A percentile compares a stretch with the other conserved stretches of the same genome.
Conservation (phyloP, 352 stramenopile species). For the Elongisporangium prolatum region DNA sequence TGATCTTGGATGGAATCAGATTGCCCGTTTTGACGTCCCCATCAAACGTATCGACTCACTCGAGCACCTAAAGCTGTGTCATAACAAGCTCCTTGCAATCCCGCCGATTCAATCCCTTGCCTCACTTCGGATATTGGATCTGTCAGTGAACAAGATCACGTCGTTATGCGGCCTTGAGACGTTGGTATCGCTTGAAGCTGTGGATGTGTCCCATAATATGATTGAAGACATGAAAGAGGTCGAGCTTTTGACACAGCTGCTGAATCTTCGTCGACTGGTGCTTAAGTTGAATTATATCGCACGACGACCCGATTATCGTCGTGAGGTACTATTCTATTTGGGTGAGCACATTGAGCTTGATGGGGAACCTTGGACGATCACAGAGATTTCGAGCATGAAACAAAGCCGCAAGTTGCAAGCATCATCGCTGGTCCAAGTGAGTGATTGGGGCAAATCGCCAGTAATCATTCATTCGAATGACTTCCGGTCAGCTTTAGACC, state of each 20-base stretch:
- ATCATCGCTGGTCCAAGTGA: constrained; percentile 1
- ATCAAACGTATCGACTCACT: constrained; percentile 42
- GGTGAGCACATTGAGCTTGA: constrained; percentile 65
- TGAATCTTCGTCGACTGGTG: constrained; percentile 34
- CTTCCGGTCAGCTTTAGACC: not conserved
- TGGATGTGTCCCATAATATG: constrained; percentile 74
- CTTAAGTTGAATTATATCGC: constrained; percentile 77
- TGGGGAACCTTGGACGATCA: constrained; percentile 43
- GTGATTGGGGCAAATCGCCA: constrained; percentile 5
- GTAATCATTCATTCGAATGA: not conserved
- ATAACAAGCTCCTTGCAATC: constrained; percentile 52
- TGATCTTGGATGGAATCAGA: constrained; percentile 74
- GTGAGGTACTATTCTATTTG: constrained; percentile 79
- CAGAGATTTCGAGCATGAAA: constrained; percentile 73
- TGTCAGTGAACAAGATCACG: constrained; percentile 61
- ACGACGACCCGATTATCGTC: constrained; percentile 63
- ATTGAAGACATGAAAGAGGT: constrained; percentile 50
- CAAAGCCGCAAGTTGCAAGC: constrained; percentile 40
- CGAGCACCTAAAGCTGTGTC: constrained; percentile 54
- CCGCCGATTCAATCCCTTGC: constrained; percentile 36
- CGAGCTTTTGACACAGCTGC: constrained; percentile 40
- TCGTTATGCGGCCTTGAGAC: constrained; percentile 49
- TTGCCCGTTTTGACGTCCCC: not conserved
- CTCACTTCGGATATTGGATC: constrained; percentile 44
- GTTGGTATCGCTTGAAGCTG: constrained; percentile 32